Percentiles rank a stretch among this genome's conserved stretches.
Conservation (phyloP, 345 rosid species). For the Gossypium thurberi region DNA sequence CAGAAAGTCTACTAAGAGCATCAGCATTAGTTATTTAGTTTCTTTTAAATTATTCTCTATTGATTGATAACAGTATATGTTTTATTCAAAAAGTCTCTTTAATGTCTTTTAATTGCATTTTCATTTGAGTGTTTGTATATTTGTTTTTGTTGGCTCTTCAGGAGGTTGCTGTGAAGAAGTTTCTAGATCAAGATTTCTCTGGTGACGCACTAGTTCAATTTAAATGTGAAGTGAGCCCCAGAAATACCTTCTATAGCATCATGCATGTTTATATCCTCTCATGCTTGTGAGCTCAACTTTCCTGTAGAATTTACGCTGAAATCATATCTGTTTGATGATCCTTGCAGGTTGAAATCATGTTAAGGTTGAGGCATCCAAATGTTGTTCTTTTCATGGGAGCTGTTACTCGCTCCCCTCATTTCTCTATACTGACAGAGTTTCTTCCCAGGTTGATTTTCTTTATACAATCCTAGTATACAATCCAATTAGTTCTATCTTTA, state of each 20-base stretch:
- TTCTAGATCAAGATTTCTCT: slow-evolving; percentile 82
- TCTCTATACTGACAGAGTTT: slow-evolving; percentile 95
- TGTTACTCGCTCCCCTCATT: slow-evolving; percentile 78
- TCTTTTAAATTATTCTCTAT: neutral
- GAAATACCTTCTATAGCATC: slow-evolving; percentile 9
- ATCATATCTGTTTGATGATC: slow-evolving; percentile 12
- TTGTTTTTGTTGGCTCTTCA: slow-evolving; percentile 26
- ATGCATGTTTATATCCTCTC: neutral
- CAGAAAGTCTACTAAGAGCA: neutral
- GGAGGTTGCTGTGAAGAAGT: slow-evolving; percentile 99
- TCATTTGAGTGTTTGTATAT: neutral
- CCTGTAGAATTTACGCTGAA: neutral
- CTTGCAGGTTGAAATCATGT: slow-evolving; percentile 85
- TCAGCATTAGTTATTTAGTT: neutral
- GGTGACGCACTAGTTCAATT: slow-evolving; percentile 90
- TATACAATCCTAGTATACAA: neutral
- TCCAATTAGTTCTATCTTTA: neutral
- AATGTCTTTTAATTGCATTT: slow-evolving; percentile 2
- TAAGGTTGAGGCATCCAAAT: slow-evolving; percentile 90
- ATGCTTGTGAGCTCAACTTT: slow-evolving; percentile 5
- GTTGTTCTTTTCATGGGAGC: slow-evolving; percentile 99
- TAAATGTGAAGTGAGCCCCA: slow-evolving; percentile 66
- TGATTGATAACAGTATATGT: neutral
- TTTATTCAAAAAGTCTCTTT: slow-evolving; percentile 7
- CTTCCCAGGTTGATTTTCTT: slow-evolving; percentile 65